These are phyloP conservation scores for Lactarius akahatsu DNA, from an alignment of 768 basidiomycete genomes.

Conservation along the genomic window DNA sequence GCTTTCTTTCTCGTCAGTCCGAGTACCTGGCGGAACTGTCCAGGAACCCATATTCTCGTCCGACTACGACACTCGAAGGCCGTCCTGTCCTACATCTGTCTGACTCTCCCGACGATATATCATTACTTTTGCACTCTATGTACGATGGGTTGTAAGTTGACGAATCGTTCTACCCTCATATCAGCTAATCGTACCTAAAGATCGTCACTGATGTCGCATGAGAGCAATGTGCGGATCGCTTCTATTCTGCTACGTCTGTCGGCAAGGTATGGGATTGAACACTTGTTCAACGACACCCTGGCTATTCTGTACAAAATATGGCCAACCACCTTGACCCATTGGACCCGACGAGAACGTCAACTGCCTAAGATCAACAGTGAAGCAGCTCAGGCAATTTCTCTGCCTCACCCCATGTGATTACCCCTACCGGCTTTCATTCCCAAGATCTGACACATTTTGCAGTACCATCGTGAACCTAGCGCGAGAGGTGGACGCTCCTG, in stretches of 20 bases:
- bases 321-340: constrained; percentile 60
- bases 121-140: constrained; percentile 57
- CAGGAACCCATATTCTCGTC: constrained; percentile 31
- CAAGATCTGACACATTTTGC: constrained; percentile 4
- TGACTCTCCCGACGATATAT: constrained; percentile 57
- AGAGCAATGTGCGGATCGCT: constrained; percentile 50
- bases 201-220: constrained; percentile 40
- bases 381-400: constrained; percentile 53
- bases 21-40: constrained; percentile 46
- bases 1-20: constrained; percentile 66
- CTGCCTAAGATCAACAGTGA: constrained; percentile 49
- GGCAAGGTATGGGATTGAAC: constrained; percentile 61
- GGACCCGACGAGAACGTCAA: constrained; percentile 67
- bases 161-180: not conserved
- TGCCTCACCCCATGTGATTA: constrained; percentile 71
- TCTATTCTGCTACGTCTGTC: constrained; percentile 60
- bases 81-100: constrained; percentile 54
- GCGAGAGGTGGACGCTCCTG: constrained; percentile 50
- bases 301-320: constrained; percentile 52
- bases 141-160: constrained; percentile 68
- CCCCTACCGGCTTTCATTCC: not conserved
- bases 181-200: constrained; percentile 4
- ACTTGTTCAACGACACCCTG: constrained; percentile 57
- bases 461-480: constrained; percentile 70
- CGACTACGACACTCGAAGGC: constrained; percentile 48